Percentiles rank a stretch among this genome's conserved stretches.
These are phyloP conservation scores for Epichloe festucae DNA, from an alignment of 2,329 filamentous ascomycete genomes.

Conservation along the genomic window DNA sequence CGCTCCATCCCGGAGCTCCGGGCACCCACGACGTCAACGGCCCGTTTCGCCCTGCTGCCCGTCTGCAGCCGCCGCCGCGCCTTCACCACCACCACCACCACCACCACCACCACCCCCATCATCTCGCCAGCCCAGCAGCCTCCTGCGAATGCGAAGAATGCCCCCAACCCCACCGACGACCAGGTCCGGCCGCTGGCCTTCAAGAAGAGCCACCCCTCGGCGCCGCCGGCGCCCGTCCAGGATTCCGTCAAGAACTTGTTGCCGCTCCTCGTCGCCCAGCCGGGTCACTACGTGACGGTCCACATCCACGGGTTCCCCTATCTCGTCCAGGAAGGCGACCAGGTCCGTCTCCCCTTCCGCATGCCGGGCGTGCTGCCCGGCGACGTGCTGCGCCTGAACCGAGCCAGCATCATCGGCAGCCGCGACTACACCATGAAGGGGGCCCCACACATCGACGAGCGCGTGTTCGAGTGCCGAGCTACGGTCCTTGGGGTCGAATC, in stretches of 20 bases:
- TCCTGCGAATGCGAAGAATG: slow-evolving; percentile 24
- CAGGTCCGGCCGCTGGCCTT: slow-evolving; percentile 23
- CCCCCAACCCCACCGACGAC: slow-evolving; percentile 21
- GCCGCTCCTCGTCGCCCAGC: slow-evolving; percentile 59
- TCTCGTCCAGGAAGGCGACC: slow-evolving; percentile 65
- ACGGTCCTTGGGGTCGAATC: slow-evolving; percentile 74
- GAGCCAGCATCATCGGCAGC: slow-evolving; percentile 69
- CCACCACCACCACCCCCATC: slow-evolving; percentile 31
- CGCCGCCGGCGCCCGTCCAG: slow-evolving; percentile 30
- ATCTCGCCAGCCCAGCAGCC: slow-evolving; percentile 26
- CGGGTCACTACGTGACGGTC: slow-evolving; percentile 63
- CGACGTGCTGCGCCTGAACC: slow-evolving; percentile 77
- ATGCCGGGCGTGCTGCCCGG: slow-evolving; percentile 68
- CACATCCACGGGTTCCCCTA: slow-evolving; percentile 73
- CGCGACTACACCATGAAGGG: slow-evolving; percentile 85
- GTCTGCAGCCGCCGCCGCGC: slow-evolving; percentile 21
- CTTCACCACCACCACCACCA: slow-evolving; percentile 36
- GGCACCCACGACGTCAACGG: slow-evolving; percentile 18
- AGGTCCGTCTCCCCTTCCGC: slow-evolving; percentile 63
- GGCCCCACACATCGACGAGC: slow-evolving; percentile 67
- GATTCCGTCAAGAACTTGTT: slow-evolving; percentile 48
- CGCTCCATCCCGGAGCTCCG: slow-evolving; percentile 51
- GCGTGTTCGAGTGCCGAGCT: slow-evolving; percentile 73
- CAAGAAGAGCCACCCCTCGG: slow-evolving; percentile 24
- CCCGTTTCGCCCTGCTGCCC: slow-evolving; percentile 14